Evolutionary conservation across 768 basidiomycete genomes (phyloP).

Genomic region (Neoboletus subvelutipes): DNA sequence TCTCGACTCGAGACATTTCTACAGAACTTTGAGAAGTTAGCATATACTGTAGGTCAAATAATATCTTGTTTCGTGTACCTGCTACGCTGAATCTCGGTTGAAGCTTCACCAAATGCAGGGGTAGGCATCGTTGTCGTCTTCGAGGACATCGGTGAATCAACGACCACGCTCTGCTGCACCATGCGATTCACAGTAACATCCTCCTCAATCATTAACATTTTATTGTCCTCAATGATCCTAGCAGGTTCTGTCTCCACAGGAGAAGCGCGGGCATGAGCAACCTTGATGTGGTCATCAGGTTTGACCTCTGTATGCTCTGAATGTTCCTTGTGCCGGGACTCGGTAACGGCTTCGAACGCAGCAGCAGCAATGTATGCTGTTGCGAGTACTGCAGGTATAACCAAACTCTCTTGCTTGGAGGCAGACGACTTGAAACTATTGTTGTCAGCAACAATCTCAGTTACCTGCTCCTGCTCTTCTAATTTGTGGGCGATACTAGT

Average conservation of each 20-base stretch:
- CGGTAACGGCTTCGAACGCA: constrained; percentile 10
- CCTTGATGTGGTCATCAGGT: neutral
- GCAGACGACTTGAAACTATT: neutral
- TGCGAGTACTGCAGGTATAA: constrained; percentile 12
- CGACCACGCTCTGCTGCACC: neutral
- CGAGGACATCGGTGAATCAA: neutral
- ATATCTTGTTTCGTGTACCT: neutral
- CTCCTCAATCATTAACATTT: neutral
- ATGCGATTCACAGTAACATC: neutral
- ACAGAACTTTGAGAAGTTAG: constrained; percentile 1
- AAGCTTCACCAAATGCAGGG: neutral
- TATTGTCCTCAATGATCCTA: neutral
- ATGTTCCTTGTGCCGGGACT: constrained; percentile 4
- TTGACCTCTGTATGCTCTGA: neutral
- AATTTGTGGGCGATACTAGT: neutral
- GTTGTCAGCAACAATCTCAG: neutral
- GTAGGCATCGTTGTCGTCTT: neutral
- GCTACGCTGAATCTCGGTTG: neutral
- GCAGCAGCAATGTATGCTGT: constrained; percentile 11
- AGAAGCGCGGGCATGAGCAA: neutral
- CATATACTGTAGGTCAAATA: neutral
- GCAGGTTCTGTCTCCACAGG: neutral
- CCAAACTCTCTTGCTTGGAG: constrained; percentile 8
- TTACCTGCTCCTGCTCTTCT: neutral
- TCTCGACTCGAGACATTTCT: neutral